Base-by-base conservation (phyloP, 2,329 filamentous ascomycete species). In the Colletotrichum sp. region DNA sequence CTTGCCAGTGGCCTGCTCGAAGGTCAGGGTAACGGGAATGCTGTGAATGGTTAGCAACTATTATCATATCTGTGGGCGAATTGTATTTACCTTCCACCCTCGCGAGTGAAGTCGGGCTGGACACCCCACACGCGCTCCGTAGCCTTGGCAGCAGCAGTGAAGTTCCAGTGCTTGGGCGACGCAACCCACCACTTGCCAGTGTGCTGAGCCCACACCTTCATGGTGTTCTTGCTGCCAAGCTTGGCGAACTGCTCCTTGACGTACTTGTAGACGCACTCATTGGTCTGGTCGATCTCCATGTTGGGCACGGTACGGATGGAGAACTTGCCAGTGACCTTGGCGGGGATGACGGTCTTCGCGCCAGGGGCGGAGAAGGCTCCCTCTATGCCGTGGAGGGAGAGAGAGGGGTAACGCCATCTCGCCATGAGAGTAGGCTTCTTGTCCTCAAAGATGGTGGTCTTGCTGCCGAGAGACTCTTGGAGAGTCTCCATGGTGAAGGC, bases 131-230 rank as follows among this genome's bases (percentile, higher is more conserved):
- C 97, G 78, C 95, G 92, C 89, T 98, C 94, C 38, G 97, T 96
- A n/a, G 97, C 97, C 90, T 98, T 98, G 82, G 94, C 92, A 16
- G 97, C 97, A 30, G 96, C 96, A 34, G 92, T 91, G 87, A 98
- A 99, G 90, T 99, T 99, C 96, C 97, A 98, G 90, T 99, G 96
- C 87, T 98, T 97, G 34, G 97, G 96, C 82, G 94, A 96, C 62
- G 97, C 96, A 63, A 98, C 96, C 97, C 97, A 99, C 97, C 97
- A 99, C 87, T 98, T 98, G 80, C 97, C 97, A 75, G 93, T 93
- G 88, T 99, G 97, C 86, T 96, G 93, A 74, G 96, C 90, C 82
- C 90, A 92, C 69, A 96, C 93, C 81, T 95, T 94, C 82, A 98
- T 86, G 18, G 90, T 96, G 89, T 99, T 99, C 90, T 99, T 99